These are phyloP conservation scores for Didymella segeticola DNA, from an alignment of 2,329 filamentous ascomycete species.

Conservation along the genomic window DNA sequence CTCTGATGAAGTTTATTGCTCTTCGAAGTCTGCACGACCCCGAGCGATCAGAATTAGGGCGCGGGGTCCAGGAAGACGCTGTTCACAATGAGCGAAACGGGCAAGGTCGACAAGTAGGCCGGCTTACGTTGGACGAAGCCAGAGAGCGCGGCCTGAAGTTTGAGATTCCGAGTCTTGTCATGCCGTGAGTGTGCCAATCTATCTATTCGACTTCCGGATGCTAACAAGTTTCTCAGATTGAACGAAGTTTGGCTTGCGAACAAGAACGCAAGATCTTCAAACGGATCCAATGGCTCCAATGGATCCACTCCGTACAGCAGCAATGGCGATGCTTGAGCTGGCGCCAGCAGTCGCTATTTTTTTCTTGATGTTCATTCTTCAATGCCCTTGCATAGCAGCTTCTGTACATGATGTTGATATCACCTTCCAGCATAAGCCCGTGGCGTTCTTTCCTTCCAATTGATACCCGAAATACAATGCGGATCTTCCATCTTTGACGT, in stretches of 20 bases:
- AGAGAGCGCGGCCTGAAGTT: constrained; percentile 74
- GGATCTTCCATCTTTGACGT: neutral
- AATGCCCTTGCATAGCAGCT: constrained; percentile 11
- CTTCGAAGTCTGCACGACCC: constrained; percentile 79
- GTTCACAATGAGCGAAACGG: constrained; percentile 19
- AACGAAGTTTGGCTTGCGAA: constrained; percentile 70
- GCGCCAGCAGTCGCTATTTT: neutral
- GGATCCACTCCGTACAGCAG: constrained; percentile 27
- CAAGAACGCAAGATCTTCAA: constrained; percentile 34
- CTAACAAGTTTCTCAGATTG: constrained; percentile 56
- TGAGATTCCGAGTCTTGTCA: constrained; percentile 76
- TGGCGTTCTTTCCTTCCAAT: constrained; percentile 6
- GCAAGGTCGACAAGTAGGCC: constrained; percentile 15
- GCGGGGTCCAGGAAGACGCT: constrained; percentile 53
- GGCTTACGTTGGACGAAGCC: constrained; percentile 75
- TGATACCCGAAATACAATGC: constrained; percentile 14
- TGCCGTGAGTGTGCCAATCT: constrained; percentile 61
- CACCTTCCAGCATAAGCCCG: constrained; percentile 18
- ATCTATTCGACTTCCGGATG: neutral
- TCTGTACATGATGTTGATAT: constrained; percentile 18
- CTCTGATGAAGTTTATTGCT: constrained; percentile 90
- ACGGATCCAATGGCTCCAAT: constrained; percentile 35
- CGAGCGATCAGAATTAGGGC: constrained; percentile 58
- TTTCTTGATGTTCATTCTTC: neutral
- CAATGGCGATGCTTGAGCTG: constrained; percentile 20